Evolutionary conservation across 2,329 filamentous ascomycete genomes (phyloP), one percentile per base, ranked within the genome.

Genomic region (Monosporascus sp.): DNA sequence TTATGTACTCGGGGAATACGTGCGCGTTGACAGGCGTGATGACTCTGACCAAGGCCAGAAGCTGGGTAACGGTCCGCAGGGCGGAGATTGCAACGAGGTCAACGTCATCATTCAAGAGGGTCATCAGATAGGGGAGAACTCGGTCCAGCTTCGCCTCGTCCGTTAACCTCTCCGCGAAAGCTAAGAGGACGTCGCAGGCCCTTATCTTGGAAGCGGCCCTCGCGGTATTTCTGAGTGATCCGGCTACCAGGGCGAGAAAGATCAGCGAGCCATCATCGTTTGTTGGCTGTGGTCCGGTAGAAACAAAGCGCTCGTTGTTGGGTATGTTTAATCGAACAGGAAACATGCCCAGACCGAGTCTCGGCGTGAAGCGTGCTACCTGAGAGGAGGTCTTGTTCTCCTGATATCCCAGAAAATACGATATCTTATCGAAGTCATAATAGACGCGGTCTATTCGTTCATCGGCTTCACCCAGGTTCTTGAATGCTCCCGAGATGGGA

Each of bases 91-190:
- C 87, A 15, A 99, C 93, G 61, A 89, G 79, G 58, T 96, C 90
- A 2, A 88, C 84, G 60, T 85, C 84, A 65, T 99, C 94, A 55
- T 84, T 87, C 14, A 99, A 75, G 27, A 97, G 72, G 5, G 85
- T 82, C 72, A 96, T 88, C 37, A 97, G 75, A 66, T 97, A 97
- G 1, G 94, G 94, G 48, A 99, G 74, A 24, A 97, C 88, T 48
- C 94, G 84, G 69, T 99, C 95, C 48, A 99, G 76, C 69, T 97
- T 97, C 3, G 92, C 92, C 71, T 99, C 94, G 67, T 99, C 95
- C 0, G 93, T 96, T 24, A 97, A 72, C 54, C 89, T 81, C 71
- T 97, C 92, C 0, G 92, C 85, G 68, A 99, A 97, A 2, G 93
- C 93, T 48, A 99, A 74, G 47, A 99, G 78, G 41, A 99, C 79